These are phyloP conservation scores for Salvia sclarea DNA, from an alignment of 305 asterid species.

Conservation along the genomic window DNA sequence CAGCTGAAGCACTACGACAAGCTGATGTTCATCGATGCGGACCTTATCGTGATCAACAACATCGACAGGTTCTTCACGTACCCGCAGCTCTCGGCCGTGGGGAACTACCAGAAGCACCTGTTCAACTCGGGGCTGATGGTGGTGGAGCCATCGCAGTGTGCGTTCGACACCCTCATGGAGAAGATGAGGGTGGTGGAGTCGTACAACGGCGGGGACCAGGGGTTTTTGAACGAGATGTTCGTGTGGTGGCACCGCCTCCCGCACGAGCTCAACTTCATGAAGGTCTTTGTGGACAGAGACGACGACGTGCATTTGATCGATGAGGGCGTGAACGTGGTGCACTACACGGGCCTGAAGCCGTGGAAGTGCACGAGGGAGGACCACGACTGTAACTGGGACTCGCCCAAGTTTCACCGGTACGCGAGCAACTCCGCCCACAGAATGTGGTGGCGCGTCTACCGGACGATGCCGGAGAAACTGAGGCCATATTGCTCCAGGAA, in stretches of 20 bases:
- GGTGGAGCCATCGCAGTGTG: conserved; percentile 75
- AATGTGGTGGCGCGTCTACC: conserved; percentile 64
- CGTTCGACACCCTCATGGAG: conserved; percentile 47
- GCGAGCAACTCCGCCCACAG: conserved; percentile 65
- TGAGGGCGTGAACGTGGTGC: conserved; percentile 46
- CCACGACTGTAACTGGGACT: conserved; percentile 76
- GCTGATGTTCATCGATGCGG: conserved; percentile 71
- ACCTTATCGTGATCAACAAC: conserved; percentile 52
- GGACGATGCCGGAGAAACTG: conserved; percentile 50
- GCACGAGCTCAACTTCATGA: conserved; percentile 51
- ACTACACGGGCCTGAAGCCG: conserved; percentile 81
- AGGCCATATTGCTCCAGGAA: conserved; percentile 43
- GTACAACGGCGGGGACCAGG: conserved; percentile 93
- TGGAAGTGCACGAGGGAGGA: conserved; percentile 62
- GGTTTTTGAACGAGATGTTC: conserved; percentile 72
- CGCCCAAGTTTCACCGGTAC: conserved; percentile 36
- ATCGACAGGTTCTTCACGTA: conserved; percentile 57
- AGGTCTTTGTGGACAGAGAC: conserved; percentile 42
- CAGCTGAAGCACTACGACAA: conserved; percentile 64
- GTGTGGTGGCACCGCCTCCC: conserved; percentile 91
- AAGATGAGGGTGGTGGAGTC: conserved; percentile 52
- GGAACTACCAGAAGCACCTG: conserved; percentile 55
- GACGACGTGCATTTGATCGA: conserved; percentile 39
- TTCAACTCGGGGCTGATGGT: conserved; percentile 87
- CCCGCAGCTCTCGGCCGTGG: conserved; percentile 70